phyloP scores from a whole-genome alignment of 1,139 yeast genomes.

The Kodamaea sp. region DNA sequence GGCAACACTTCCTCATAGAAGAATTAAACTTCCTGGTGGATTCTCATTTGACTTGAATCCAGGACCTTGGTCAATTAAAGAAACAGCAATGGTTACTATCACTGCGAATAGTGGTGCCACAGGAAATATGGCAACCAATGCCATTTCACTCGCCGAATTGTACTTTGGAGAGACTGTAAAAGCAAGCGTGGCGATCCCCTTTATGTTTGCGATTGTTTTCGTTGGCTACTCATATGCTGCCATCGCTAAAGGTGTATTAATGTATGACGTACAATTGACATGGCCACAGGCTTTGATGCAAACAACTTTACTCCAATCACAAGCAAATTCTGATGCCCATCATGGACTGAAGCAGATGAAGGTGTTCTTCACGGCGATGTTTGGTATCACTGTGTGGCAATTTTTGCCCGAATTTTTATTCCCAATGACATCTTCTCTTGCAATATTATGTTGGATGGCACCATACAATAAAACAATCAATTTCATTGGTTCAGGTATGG shows the following conservation, averaged over 20 bases:
- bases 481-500: slow-evolving; percentile 21
- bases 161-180: slow-evolving; percentile 15
- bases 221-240: slow-evolving; percentile 22
- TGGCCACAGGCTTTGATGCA: slow-evolving; percentile 22
- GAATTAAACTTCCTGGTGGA: slow-evolving; percentile 8
- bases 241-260: slow-evolving; percentile 15
- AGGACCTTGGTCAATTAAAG: slow-evolving; percentile 21
- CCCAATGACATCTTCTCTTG: slow-evolving; percentile 19
- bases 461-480: slow-evolving; percentile 15
- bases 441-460: slow-evolving; percentile 20
- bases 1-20: slow-evolving; percentile 13
- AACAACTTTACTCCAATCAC: slow-evolving; percentile 18
- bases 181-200: slow-evolving; percentile 14
- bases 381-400: slow-evolving; percentile 28
- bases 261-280: slow-evolving; percentile 16
- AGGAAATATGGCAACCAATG: slow-evolving; percentile 19
- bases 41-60: slow-evolving; percentile 15
- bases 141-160: slow-evolving; percentile 17
- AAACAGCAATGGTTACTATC: slow-evolving; percentile 19
- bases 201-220: slow-evolving; percentile 20
- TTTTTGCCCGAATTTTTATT: slow-evolving; percentile 18
- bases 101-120: slow-evolving; percentile 22
- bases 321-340: slow-evolving; percentile 10
- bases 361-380: slow-evolving; percentile 23
- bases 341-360: slow-evolving; percentile 15